phyloP scores from a whole-genome alignment of 352 stramenopile genomes.

The Pythium aristosporum region DNA sequence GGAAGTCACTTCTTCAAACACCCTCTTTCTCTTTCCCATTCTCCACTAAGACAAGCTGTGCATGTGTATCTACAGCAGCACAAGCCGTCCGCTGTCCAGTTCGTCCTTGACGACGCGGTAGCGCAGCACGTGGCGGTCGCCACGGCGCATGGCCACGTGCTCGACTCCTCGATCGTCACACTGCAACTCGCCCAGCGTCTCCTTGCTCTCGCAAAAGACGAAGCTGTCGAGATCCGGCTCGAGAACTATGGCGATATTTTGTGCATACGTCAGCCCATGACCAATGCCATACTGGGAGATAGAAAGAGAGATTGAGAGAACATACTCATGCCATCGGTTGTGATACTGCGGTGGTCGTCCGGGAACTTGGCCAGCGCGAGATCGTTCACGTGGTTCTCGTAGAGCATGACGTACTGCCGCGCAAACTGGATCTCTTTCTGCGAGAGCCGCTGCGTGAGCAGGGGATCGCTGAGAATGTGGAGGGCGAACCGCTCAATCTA shows the following conservation, averaged over 20 bases:
- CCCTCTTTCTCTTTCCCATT: neutral
- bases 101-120: slow-evolving; percentile 61
- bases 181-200: slow-evolving; percentile 52
- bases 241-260: slow-evolving; percentile 34
- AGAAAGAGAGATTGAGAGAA: neutral
- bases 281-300: no score
- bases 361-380: slow-evolving; percentile 62
- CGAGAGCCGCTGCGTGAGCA: slow-evolving; percentile 57
- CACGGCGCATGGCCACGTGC: slow-evolving; percentile 53
- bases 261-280: neutral
- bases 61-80: slow-evolving; percentile 35
- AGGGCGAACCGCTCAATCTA: slow-evolving; percentile 79
- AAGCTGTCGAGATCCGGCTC: slow-evolving; percentile 76
- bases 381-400: slow-evolving; percentile 75
- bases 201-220: slow-evolving; percentile 79
- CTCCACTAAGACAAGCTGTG: neutral
- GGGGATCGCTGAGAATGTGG: slow-evolving; percentile 50
- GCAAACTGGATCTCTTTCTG: slow-evolving; percentile 74
- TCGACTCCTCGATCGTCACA: slow-evolving; percentile 71
- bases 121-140: slow-evolving; percentile 71
- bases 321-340: slow-evolving; percentile 69
- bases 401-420: slow-evolving; percentile 66
- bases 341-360: slow-evolving; percentile 57
- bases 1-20: neutral
- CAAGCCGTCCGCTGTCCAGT: slow-evolving; percentile 55